Evolutionary conservation across 805 yeast species (phyloP).

Genomic region (Priceomyces castillae): DNA sequence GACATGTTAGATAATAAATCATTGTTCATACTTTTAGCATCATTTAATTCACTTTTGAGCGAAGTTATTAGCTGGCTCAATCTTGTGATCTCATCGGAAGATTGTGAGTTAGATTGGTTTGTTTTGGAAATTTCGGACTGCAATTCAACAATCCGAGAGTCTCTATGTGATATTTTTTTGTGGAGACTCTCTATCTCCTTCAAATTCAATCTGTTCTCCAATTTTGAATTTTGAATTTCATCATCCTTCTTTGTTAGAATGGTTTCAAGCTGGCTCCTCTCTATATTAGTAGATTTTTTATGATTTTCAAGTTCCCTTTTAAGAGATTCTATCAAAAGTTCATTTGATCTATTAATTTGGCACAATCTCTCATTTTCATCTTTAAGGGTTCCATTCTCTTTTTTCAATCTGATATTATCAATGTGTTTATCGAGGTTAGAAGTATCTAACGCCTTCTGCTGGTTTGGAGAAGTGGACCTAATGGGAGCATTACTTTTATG

Average conservation of each 20-base stretch:
- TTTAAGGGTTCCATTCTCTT: slow-evolving; percentile 24
- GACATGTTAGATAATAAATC: slow-evolving; percentile 69
- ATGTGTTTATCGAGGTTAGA: slow-evolving; percentile 41
- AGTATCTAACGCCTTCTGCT: slow-evolving; percentile 28
- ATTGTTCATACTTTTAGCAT: slow-evolving; percentile 44
- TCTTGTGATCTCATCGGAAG: slow-evolving; percentile 12
- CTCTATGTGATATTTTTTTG: slow-evolving; percentile 12
- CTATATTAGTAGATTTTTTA: slow-evolving; percentile 4
- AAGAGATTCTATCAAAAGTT: slow-evolving; percentile 8
- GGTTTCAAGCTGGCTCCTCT: not conserved
- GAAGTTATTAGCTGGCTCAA: slow-evolving; percentile 13
- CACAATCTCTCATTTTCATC: slow-evolving; percentile 11
- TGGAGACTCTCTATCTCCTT: slow-evolving; percentile 12
- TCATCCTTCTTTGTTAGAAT: slow-evolving; percentile 6
- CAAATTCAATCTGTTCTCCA: slow-evolving; percentile 10
- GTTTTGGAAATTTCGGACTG: slow-evolving; percentile 11
- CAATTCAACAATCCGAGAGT: slow-evolving; percentile 14
- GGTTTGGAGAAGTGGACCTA: slow-evolving; percentile 5
- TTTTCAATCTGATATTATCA: slow-evolving; percentile 38
- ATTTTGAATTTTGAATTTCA: slow-evolving; percentile 10
- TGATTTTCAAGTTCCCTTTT: slow-evolving; percentile 9
- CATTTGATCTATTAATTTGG: slow-evolving; percentile 9
- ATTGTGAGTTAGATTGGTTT: slow-evolving; percentile 10
- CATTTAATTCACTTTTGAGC: slow-evolving; percentile 19
- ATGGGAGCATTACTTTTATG: slow-evolving; percentile 12